Base-by-base conservation (phyloP, 805 yeast species). In the Wickerhamomyces pijperi region DNA sequence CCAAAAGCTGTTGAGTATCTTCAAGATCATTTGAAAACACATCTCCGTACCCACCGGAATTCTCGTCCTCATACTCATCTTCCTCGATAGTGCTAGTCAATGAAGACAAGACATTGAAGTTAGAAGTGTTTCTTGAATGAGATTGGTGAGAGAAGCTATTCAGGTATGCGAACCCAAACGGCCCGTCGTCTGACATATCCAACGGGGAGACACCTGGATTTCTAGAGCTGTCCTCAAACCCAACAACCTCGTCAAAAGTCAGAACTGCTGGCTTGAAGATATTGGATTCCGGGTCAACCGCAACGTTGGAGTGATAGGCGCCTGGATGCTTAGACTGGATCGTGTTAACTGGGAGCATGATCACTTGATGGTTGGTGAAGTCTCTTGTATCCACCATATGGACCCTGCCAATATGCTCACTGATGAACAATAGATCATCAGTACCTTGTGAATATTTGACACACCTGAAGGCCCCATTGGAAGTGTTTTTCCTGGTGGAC, bases 361-460 rank as follows among this genome's bases (percentile, higher is more conserved):
- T 67, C 29, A 87, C 86, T 55, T 82, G 90, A 53, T 83, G 90
- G 48, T 82, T 77, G 42, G 69, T 64, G 46, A 76, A 72, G 50
- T 82, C 74, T 44, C 95, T 71, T 19, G 86, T 69, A 55, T 88
- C 96, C 20, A 88, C 65, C 41, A 87, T 65, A 59, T 88, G 97
- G 3, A 88, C 82, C 39, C 95, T 68, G 0, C 94, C 94, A 39
- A 77, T 81, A 49, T 88, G 95, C 55, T 88, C 97, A 39, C 82
- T 72, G 3, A 88, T 67, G 39, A 82, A 73, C 41, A 88, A 61
- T 42, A 86, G 58, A 57, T 88, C 95, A 49, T 81, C 88, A 14
- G 81, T 64, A 4, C 84, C 80, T 29, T 70, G 65, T 19, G 82
- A 66, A 47, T 75, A 78, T 53, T 77, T 76, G 36, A 48, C 53